These are phyloP conservation scores for Nigrospora oryzae DNA, from an alignment of 2,329 filamentous ascomycete species.

Conservation along the genomic window DNA sequence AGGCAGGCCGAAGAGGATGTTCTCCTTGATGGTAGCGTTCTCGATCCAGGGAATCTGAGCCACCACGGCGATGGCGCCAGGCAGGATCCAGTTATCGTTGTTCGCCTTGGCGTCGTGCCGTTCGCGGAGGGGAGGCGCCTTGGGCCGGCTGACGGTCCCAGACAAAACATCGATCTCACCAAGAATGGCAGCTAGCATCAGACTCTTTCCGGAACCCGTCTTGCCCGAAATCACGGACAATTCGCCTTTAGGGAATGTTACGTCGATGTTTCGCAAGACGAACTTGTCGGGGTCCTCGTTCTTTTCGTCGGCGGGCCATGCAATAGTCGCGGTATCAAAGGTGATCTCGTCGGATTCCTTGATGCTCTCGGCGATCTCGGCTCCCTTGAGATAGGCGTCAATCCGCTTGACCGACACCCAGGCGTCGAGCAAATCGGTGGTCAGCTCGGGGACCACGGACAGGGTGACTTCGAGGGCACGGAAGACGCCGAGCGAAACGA, in stretches of 20 bases:
- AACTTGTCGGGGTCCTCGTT: constrained; percentile 52
- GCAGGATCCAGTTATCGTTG: constrained; percentile 58
- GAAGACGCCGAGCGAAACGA: constrained; percentile 70
- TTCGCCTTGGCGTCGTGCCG: constrained; percentile 57
- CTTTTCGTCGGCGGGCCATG: constrained; percentile 63
- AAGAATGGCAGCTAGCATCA: constrained; percentile 64
- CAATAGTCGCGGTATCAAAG: constrained; percentile 60
- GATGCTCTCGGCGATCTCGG: constrained; percentile 51
- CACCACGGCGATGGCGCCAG: constrained; percentile 64
- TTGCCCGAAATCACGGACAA: constrained; percentile 69
- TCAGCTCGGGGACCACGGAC: constrained; percentile 63
- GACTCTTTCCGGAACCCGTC: constrained; percentile 70
- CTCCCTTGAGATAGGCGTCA: constrained; percentile 58
- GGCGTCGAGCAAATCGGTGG: constrained; percentile 62
- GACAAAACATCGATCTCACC: constrained; percentile 65
- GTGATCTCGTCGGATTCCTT: constrained; percentile 49
- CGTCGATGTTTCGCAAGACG: constrained; percentile 52
- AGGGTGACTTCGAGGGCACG: constrained; percentile 64
- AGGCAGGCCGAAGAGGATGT: constrained; percentile 70
- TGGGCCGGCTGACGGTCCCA: constrained; percentile 51
- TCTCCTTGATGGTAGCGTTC: constrained; percentile 70
- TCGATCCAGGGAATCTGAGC: constrained; percentile 81
- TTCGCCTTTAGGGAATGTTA: constrained; percentile 60
- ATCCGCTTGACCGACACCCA: constrained; percentile 66
- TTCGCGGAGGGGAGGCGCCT: constrained; percentile 38